A percentile compares a stretch with the other conserved stretches of the same genome.
Evolutionary conservation across 805 yeast species (phyloP).

Genomic region (Wickerhamomyces bovis): DNA sequence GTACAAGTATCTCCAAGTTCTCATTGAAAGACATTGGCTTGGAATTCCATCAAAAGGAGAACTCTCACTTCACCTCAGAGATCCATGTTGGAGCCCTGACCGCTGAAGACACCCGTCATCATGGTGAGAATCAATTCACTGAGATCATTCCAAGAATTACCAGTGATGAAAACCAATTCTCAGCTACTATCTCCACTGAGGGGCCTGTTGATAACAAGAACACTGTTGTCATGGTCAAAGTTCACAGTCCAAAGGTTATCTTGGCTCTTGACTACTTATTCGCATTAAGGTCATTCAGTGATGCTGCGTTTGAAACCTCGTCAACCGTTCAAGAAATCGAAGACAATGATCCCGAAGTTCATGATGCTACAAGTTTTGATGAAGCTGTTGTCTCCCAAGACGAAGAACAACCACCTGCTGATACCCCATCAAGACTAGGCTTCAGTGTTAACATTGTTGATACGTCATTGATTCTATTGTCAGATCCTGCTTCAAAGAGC

Average conservation of each 20-base stretch:
- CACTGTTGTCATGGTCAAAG: slow-evolving; percentile 49
- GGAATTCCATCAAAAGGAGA: slow-evolving; percentile 42
- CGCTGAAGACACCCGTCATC: slow-evolving; percentile 65
- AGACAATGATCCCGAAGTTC: not conserved
- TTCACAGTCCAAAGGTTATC: slow-evolving; percentile 77
- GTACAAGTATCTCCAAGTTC: slow-evolving; percentile 46
- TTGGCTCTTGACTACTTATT: slow-evolving; percentile 83
- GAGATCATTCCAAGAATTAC: slow-evolving; percentile 71
- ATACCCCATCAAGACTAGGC: slow-evolving; percentile 28
- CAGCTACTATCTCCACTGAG: slow-evolving; percentile 43
- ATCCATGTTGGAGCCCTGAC: slow-evolving; percentile 66
- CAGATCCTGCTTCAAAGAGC: slow-evolving; percentile 61
- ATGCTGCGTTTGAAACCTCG: slow-evolving; percentile 33
- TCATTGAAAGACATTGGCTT: slow-evolving; percentile 55
- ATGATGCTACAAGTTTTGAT: slow-evolving; percentile 10
- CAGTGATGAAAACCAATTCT: slow-evolving; percentile 64
- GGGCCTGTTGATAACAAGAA: slow-evolving; percentile 35
- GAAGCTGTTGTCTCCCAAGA: slow-evolving; percentile 12
- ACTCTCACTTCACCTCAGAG: slow-evolving; percentile 53
- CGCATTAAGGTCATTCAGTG: slow-evolving; percentile 62
- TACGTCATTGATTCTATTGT: slow-evolving; percentile 72
- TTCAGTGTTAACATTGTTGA: slow-evolving; percentile 66
- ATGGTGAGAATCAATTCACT: slow-evolving; percentile 61
- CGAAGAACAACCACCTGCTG: slow-evolving; percentile 2
- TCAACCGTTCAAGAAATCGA: not conserved